Conservation (phyloP, 1,139 yeast genomes). For the Pichia sorboxylosa region DNA sequence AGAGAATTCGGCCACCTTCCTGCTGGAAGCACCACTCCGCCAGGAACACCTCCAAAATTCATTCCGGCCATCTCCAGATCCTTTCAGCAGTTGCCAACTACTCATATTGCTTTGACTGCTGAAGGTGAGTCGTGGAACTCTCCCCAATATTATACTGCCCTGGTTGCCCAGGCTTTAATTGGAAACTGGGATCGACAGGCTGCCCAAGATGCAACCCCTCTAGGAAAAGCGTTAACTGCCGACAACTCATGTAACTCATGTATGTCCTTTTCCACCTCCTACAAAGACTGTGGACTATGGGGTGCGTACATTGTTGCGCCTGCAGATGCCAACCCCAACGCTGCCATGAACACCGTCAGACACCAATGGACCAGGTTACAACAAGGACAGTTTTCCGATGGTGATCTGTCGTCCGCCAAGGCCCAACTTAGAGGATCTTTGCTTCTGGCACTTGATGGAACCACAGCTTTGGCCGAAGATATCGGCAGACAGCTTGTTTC, state of each 20-base stretch:
- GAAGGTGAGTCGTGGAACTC: slow-evolving; percentile 98
- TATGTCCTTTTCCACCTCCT: slow-evolving; percentile 93
- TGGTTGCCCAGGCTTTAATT: slow-evolving; percentile 91
- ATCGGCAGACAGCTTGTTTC: slow-evolving; percentile 95
- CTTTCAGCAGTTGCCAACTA: slow-evolving; percentile 76
- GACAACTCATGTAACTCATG: slow-evolving; percentile 72
- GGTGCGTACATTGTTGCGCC: slow-evolving; percentile 90
- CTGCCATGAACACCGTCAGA: slow-evolving; percentile 60
- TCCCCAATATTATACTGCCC: slow-evolving; percentile 88
- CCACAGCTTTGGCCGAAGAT: slow-evolving; percentile 95
- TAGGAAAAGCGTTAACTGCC: slow-evolving; percentile 53
- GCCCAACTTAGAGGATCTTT: slow-evolving; percentile 90
- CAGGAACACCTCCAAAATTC: slow-evolving; percentile 77
- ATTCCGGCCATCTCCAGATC: slow-evolving; percentile 79
- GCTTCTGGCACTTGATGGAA: slow-evolving; percentile 80
- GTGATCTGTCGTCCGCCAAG: slow-evolving; percentile 88
- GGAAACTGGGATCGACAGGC: slow-evolving; percentile 97
- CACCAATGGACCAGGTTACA: slow-evolving; percentile 85
- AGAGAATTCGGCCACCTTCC: slow-evolving; percentile 68
- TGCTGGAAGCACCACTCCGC: slow-evolving; percentile 53
- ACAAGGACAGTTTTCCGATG: slow-evolving; percentile 62
- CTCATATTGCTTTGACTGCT: slow-evolving; percentile 89
- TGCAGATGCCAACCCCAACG: slow-evolving; percentile 49
- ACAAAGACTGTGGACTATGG: slow-evolving; percentile 96
- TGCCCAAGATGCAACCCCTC: slow-evolving; percentile 51